A percentile compares a stretch with the other conserved stretches of the same genome.
Evolutionary conservation across 2,329 filamentous ascomycete species (phyloP).

Genomic region (Alternaria incomplexa): DNA sequence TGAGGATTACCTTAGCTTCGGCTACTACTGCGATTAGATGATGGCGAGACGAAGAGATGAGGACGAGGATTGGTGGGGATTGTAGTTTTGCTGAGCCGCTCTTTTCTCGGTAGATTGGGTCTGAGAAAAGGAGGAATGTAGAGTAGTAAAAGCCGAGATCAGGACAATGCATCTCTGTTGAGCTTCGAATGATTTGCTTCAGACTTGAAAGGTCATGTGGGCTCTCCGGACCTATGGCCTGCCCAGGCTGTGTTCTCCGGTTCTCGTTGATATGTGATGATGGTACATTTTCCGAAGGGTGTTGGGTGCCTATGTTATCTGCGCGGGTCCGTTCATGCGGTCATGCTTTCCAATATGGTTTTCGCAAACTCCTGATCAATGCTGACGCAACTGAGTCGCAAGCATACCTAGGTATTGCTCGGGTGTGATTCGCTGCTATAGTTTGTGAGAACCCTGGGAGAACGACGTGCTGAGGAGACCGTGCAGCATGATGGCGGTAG

Average conservation of each 20-base stretch:
- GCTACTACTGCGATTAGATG: not conserved
- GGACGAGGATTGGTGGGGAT: no score
- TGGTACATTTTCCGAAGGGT: not conserved
- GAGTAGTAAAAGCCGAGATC: not conserved
- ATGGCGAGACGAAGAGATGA: not conserved
- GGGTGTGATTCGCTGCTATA: not conserved
- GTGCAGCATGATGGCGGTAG: not conserved
- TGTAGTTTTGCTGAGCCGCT: not conserved
- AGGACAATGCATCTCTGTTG: no score
- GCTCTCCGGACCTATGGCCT: no score
- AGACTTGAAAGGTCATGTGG: no score
- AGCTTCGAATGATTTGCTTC: no score
- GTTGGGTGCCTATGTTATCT: not conserved
- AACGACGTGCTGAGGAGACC: not conserved
- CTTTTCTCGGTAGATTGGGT: not conserved
- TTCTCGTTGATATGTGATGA: not conserved
- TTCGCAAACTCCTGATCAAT: not conserved
- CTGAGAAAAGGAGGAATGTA: not conserved
- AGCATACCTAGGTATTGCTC: not conserved
- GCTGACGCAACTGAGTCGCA: not conserved
- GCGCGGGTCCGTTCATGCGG: not conserved
- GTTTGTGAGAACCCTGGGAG: not conserved
- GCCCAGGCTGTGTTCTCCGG: not conserved
- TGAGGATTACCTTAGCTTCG: slow-evolving; percentile 1
- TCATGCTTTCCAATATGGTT: not conserved